A percentile compares a stretch with the other conserved stretches of the same genome.
These are phyloP conservation scores for Cladosporium sp. DNA, from an alignment of 2,329 filamentous ascomycete species.

Conservation along the genomic window DNA sequence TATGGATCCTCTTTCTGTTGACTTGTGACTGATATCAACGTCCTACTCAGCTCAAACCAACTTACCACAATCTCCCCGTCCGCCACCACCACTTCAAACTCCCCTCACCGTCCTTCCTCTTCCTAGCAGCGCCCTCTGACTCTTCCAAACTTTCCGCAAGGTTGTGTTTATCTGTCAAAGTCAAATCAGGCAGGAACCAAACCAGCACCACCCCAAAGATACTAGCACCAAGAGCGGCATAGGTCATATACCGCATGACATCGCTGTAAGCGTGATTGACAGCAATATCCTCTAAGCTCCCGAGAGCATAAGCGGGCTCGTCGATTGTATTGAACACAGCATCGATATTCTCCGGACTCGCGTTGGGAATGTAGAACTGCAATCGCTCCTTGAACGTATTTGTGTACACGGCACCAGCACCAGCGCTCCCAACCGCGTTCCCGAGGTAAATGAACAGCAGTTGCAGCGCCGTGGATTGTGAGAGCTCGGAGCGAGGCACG, in stretches of 20 bases:
- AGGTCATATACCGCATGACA: conserved; percentile 21
- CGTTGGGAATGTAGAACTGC: conserved; percentile 30
- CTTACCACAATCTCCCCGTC: too few relatives aligned
- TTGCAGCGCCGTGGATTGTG: conserved; percentile 46
- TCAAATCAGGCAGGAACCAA: too few relatives aligned
- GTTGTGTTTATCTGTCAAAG: too few relatives aligned
- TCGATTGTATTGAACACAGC: conserved; percentile 45
- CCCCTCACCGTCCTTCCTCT: too few relatives aligned
- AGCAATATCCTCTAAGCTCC: conserved; percentile 37
- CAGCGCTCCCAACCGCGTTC: conserved; percentile 34
- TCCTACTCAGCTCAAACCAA: too few relatives aligned
- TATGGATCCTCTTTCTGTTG: too few relatives aligned
- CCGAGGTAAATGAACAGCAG: conserved; percentile 42
- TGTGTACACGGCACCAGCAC: conserved; percentile 49
- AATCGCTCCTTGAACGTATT: conserved; percentile 39
- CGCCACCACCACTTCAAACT: too few relatives aligned
- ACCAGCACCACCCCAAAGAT: too few relatives aligned
- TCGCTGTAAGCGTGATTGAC: conserved; percentile 36
- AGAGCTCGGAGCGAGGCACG: conserved; percentile 43
- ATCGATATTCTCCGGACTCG: conserved; percentile 31
- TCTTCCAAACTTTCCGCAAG: too few relatives aligned
- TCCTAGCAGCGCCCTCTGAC: too few relatives aligned
- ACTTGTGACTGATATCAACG: too few relatives aligned
- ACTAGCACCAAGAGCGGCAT: conserved; percentile 12
- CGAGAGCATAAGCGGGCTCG: conserved; percentile 37